These are phyloP conservation scores for Paraphaeosphaeria minitans DNA, from an alignment of 2,329 filamentous ascomycete species.

Conservation along the genomic window DNA sequence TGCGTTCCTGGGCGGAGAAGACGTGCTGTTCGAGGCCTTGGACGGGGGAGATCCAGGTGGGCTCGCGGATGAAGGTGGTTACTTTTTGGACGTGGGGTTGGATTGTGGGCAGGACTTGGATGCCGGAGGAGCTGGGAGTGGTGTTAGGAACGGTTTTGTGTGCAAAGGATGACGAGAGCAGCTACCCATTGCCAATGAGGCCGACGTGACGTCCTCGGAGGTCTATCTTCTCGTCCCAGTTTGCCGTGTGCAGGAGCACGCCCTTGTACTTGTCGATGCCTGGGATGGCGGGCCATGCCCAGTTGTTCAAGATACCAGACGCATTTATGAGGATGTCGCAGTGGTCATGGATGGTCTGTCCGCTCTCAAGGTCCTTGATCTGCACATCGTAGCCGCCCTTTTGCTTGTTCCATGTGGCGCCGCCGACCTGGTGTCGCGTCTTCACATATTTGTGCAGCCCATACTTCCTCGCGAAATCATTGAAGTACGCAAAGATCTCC, in stretches of 20 bases:
- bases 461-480: slow-evolving; percentile 50
- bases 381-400: slow-evolving; percentile 45
- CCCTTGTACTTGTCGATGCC: slow-evolving; percentile 60
- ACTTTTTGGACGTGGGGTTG: slow-evolving; percentile 52
- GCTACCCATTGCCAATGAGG: slow-evolving; percentile 58
- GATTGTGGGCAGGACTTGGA: slow-evolving; percentile 59
- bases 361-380: slow-evolving; percentile 37
- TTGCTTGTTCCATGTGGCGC: slow-evolving; percentile 46
- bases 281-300: slow-evolving; percentile 58
- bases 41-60: slow-evolving; percentile 57
- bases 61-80: slow-evolving; percentile 57
- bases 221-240: slow-evolving; percentile 60
- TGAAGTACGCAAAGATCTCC: slow-evolving; percentile 53
- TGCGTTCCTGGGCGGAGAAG: slow-evolving; percentile 50
- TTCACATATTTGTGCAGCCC: slow-evolving; percentile 45
- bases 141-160: slow-evolving; percentile 19
- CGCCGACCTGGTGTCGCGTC: slow-evolving; percentile 38
- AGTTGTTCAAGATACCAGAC: slow-evolving; percentile 58
- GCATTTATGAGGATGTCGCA: slow-evolving; percentile 58
- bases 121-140: slow-evolving; percentile 57
- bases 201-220: slow-evolving; percentile 56
- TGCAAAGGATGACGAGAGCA: slow-evolving; percentile 16
- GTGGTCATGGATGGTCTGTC: slow-evolving; percentile 46
- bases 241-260: slow-evolving; percentile 59
- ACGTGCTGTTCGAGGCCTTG: slow-evolving; percentile 52